Conservation (phyloP, 345 rosid genomes). For the Hibiscus trionum region DNA sequence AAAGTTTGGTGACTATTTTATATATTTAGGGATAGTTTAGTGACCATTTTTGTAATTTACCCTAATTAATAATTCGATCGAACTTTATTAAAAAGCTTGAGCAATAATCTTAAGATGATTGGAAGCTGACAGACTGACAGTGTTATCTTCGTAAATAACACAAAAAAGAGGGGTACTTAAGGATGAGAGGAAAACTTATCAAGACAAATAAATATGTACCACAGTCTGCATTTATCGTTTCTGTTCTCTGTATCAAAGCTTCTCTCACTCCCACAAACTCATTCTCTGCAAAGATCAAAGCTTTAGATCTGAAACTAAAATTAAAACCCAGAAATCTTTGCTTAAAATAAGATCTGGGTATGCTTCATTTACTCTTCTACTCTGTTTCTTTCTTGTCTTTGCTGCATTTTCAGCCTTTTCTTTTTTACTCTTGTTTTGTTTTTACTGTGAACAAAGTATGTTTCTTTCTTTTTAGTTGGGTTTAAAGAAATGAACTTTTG, state of each 20-base stretch:
- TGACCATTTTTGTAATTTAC: too few species aligned
- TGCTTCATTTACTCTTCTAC: neutral
- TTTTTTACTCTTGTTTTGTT: neutral
- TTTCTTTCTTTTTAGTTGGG: neutral
- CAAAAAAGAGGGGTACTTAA: neutral
- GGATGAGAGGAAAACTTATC: neutral
- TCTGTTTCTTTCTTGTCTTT: neutral
- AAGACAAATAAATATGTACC: constrained; percentile 1
- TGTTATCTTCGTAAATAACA: constrained; percentile 7
- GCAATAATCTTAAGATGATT: too few species aligned
- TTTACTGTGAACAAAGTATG: neutral
- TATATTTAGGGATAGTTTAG: too few species aligned
- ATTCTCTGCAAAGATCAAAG: neutral
- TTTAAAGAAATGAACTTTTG: constrained; percentile 1
- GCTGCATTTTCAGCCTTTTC: neutral
- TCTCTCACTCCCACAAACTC: constrained; percentile 9
- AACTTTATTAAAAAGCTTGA: too few species aligned
- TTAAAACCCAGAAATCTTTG: neutral
- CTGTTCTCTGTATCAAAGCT: neutral
- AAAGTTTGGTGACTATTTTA: too few species aligned
- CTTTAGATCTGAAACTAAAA: constrained; percentile 9
- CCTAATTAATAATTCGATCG: too few species aligned
- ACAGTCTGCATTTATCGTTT: neutral
- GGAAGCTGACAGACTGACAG: neutral
- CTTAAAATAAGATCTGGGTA: constrained; percentile 11